Conservation (phyloP, 2,329 filamentous ascomycete species). For the Diaporthe australafricana region DNA sequence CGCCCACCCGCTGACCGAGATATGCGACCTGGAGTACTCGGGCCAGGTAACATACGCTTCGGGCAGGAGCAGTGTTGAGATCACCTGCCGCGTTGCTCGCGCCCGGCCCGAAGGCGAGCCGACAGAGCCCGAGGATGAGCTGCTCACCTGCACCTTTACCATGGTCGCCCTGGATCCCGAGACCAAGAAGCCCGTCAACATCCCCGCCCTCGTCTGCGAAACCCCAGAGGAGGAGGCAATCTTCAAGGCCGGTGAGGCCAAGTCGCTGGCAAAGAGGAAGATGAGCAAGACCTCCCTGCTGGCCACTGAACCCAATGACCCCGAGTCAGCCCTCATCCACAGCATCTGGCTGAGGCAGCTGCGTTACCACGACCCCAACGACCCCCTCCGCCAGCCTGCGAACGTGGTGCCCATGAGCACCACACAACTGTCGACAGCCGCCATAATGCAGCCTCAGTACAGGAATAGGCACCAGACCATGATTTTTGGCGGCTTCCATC, state of each 20-base stretch:
- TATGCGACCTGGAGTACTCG: slow-evolving; percentile 82
- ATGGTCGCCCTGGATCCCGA: slow-evolving; percentile 80
- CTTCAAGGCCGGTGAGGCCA: slow-evolving; percentile 74
- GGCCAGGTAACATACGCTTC: slow-evolving; percentile 74
- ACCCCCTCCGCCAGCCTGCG: slow-evolving; percentile 46
- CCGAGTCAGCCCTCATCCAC: slow-evolving; percentile 79
- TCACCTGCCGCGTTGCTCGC: slow-evolving; percentile 79
- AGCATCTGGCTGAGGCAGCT: slow-evolving; percentile 78
- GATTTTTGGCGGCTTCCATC: slow-evolving; percentile 81
- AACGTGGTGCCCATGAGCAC: slow-evolving; percentile 67
- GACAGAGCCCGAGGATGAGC: slow-evolving; percentile 55
- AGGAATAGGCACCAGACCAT: slow-evolving; percentile 73
- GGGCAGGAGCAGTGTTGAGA: slow-evolving; percentile 78
- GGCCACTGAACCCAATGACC: slow-evolving; percentile 75
- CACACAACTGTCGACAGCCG: slow-evolving; percentile 70
- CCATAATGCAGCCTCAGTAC: slow-evolving; percentile 77
- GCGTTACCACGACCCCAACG: slow-evolving; percentile 63
- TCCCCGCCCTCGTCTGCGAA: slow-evolving; percentile 66
- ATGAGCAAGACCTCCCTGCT: slow-evolving; percentile 71
- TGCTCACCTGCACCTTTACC: slow-evolving; percentile 70
- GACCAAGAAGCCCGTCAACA: slow-evolving; percentile 73
- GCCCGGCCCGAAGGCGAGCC: slow-evolving; percentile 69
- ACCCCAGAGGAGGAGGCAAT: slow-evolving; percentile 74
- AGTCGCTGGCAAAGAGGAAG: slow-evolving; percentile 68
- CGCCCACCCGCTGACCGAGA: slow-evolving; percentile 78